phyloP scores from a whole-genome alignment of 768 basidiomycete species.

The Leccinellum albellum region DNA sequence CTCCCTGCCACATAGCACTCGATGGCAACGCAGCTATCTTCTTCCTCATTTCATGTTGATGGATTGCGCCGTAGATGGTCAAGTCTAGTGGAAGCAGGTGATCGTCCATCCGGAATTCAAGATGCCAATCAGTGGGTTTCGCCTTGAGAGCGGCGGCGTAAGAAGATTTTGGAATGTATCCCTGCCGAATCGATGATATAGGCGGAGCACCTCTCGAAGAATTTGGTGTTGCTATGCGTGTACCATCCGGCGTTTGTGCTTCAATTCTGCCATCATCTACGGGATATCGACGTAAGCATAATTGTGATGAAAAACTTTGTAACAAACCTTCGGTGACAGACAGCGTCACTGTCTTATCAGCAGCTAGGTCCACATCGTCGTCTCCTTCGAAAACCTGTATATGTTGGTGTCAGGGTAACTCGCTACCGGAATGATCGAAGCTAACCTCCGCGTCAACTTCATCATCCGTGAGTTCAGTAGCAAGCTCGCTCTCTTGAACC shows the following conservation, averaged over 20 bases:
- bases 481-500: slow-evolving; percentile 58
- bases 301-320: not conserved
- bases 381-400: slow-evolving; percentile 80
- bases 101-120: slow-evolving; percentile 94
- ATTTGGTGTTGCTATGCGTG: slow-evolving; percentile 85
- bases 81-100: slow-evolving; percentile 78
- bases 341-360: slow-evolving; percentile 84
- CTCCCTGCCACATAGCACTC: slow-evolving; percentile 81
- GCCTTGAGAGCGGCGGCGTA: slow-evolving; percentile 94
- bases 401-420: slow-evolving; percentile 13
- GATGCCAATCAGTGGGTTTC: slow-evolving; percentile 93
- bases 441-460: slow-evolving; percentile 74
- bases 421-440: not conserved
- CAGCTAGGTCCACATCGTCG: slow-evolving; percentile 64
- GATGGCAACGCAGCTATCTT: slow-evolving; percentile 59
- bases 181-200: slow-evolving; percentile 31
- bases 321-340: slow-evolving; percentile 74
- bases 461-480: slow-evolving; percentile 79
- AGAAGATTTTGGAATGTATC: slow-evolving; percentile 49
- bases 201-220: slow-evolving; percentile 42
- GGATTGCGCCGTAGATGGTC: slow-evolving; percentile 95
- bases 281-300: slow-evolving; percentile 5
- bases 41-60: slow-evolving; percentile 84
- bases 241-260: slow-evolving; percentile 96
- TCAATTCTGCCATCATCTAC: slow-evolving; percentile 90